Conservation (phyloP, 257 asterid genomes). For the Prunella vulgaris region DNA sequence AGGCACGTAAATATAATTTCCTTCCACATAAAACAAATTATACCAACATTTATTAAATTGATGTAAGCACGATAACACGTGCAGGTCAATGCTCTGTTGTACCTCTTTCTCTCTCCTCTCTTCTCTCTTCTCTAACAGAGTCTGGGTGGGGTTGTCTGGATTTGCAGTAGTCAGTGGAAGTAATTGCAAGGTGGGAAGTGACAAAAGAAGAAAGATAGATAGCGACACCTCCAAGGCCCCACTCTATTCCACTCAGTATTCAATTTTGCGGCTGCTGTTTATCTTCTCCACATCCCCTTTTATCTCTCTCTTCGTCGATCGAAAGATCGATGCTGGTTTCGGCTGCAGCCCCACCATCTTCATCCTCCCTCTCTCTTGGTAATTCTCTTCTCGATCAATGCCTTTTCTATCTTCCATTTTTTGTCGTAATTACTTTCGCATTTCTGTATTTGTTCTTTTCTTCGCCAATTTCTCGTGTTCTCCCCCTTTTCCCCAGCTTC, state of each 20-base stretch:
- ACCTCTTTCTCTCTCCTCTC: background rate
- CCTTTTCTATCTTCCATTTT: background rate
- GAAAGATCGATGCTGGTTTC: slow-evolving; percentile 29
- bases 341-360: slow-evolving; percentile 24
- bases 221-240: slow-evolving; percentile 14
- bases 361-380: slow-evolving; percentile 24
- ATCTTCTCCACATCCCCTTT: background rate
- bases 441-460: background rate
- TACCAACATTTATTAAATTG: background rate
- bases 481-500: background rate
- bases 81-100: slow-evolving; percentile 7
- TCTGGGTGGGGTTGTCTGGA: background rate
- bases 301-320: background rate
- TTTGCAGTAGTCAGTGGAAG: slow-evolving; percentile 24
- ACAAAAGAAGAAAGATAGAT: background rate
- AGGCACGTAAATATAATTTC: background rate
- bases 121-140: background rate
- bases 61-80: slow-evolving; percentile 7
- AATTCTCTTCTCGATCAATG: background rate
- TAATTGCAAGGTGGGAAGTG: slow-evolving; percentile 12
- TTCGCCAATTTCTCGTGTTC: too few species aligned
- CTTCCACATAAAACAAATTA: too few species aligned
- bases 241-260: background rate
- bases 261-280: slow-evolving; percentile 10
- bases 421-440: background rate